Evolutionary conservation across 345 rosid genomes (phyloP).

Genomic region (Syzygium aromaticum): DNA sequence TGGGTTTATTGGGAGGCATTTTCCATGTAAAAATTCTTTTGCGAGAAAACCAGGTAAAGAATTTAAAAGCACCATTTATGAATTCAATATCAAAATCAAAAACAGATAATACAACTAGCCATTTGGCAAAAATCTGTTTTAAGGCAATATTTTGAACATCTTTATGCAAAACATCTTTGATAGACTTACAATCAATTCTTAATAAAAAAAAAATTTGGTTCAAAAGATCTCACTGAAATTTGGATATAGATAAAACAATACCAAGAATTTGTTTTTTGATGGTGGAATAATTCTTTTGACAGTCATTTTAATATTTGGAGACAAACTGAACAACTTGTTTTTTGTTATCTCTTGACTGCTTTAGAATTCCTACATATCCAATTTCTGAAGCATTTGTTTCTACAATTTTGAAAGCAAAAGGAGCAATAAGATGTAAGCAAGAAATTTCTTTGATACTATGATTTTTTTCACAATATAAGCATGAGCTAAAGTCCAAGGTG

Average conservation of each 20-base stretch:
- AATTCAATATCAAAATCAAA: not conserved
- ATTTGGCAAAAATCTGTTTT: not conserved
- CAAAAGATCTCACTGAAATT: no score
- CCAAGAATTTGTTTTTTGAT: no score
- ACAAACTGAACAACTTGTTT: accelerated
- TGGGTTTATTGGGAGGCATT: not conserved
- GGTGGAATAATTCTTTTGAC: not conserved
- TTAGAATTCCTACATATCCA: not conserved
- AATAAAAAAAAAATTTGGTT: not conserved
- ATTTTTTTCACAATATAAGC: accelerated
- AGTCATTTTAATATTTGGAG: no score
- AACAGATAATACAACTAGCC: accelerated
- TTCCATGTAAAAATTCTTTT: not conserved
- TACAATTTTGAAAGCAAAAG: not conserved
- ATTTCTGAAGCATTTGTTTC: not conserved
- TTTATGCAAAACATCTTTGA: not conserved
- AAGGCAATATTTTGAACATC: not conserved
- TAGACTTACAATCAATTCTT: not conserved
- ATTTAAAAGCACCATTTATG: not conserved
- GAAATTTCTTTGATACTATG: no score
- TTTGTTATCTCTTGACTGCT: no score
- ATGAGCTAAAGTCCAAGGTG: not conserved
- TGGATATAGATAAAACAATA: not conserved
- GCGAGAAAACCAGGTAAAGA: accelerated
- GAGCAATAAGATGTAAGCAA: no score